A percentile compares a stretch with the other conserved stretches of the same genome.
Conservation (phyloP, 1,139 yeast genomes). For the Taphrina communis region DNA sequence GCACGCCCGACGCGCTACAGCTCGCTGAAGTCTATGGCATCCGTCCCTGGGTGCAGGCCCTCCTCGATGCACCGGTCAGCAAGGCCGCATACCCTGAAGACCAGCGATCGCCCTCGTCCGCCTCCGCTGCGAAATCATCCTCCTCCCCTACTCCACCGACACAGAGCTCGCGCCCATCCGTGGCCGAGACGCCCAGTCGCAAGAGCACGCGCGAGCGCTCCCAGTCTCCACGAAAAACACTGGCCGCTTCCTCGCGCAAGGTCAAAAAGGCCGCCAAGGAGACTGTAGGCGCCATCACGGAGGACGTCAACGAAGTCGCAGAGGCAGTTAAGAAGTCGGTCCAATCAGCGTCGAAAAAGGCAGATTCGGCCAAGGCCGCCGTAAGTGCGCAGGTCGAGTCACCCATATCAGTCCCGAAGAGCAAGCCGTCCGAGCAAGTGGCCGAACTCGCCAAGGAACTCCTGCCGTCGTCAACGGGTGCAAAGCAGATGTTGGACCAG, state of each 20-base stretch:
- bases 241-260: slow-evolving; percentile 15
- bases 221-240: slow-evolving; percentile 20
- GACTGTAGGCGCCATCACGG: slow-evolving; percentile 14
- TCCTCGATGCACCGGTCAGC: slow-evolving; percentile 25
- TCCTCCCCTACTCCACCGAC: not conserved
- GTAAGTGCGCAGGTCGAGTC: slow-evolving; percentile 6
- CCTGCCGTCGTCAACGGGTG: not conserved
- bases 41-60: slow-evolving; percentile 38
- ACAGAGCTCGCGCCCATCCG: slow-evolving; percentile 5
- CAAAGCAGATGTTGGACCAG: not conserved
- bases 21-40: slow-evolving; percentile 41
- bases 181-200: slow-evolving; percentile 26
- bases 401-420: not conserved
- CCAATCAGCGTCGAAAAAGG: slow-evolving; percentile 11
- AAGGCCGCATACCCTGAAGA: slow-evolving; percentile 19
- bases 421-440: slow-evolving; percentile 1
- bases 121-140: not conserved
- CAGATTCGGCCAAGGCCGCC: slow-evolving; percentile 10
- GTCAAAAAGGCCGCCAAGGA: slow-evolving; percentile 26
- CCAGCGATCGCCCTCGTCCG: slow-evolving; percentile 22
- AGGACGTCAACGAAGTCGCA: slow-evolving; percentile 17
- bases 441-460: slow-evolving; percentile 6
- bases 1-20: slow-evolving; percentile 40
- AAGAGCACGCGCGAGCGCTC: slow-evolving; percentile 26
- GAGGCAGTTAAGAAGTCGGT: slow-evolving; percentile 21